phyloP scores from a whole-genome alignment of 2,329 filamentous ascomycete genomes.

The Hypoxylon sp. region DNA sequence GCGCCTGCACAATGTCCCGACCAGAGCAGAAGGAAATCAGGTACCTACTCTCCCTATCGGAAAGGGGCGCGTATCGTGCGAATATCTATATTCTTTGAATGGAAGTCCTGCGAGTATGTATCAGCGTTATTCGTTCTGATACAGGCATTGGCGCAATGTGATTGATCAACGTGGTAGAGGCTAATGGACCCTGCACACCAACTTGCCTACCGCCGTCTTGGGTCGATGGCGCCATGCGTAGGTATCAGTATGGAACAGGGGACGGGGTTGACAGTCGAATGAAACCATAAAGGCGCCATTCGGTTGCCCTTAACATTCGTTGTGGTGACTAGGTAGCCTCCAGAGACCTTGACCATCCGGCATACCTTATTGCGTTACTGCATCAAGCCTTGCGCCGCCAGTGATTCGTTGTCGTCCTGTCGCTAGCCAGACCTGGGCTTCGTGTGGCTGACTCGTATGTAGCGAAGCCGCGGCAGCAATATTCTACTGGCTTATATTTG shows the following conservation, averaged over 20 bases:
- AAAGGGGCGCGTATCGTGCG: conserved; percentile 42
- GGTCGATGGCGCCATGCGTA: conserved; percentile 40
- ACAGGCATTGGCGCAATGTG: conserved; percentile 31
- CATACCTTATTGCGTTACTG: conserved; percentile 33
- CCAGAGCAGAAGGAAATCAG: conserved; percentile 34
- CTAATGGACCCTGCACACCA: conserved; percentile 35
- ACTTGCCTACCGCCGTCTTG: conserved; percentile 38
- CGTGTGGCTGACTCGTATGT: conserved; percentile 20
- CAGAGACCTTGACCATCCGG: conserved; percentile 16
- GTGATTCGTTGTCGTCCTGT: conserved; percentile 13
- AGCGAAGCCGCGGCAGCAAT: neutral
- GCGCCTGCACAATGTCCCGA: conserved; percentile 46
- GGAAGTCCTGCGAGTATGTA: conserved; percentile 24
- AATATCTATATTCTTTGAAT: conserved; percentile 35
- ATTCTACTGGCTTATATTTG: conserved; percentile 7
- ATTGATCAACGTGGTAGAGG: conserved; percentile 37
- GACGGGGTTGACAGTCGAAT: conserved; percentile 23
- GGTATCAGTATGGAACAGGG: conserved; percentile 34
- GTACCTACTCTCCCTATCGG: conserved; percentile 43
- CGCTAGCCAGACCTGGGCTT: conserved; percentile 15
- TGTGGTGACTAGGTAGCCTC: conserved; percentile 31
- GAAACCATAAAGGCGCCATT: conserved; percentile 25
- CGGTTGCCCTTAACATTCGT: conserved; percentile 15
- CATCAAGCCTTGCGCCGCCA: conserved; percentile 21
- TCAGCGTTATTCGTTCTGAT: conserved; percentile 33